Conservation (phyloP, 768 basidiomycete species). For the Tricholoma sp. region DNA sequence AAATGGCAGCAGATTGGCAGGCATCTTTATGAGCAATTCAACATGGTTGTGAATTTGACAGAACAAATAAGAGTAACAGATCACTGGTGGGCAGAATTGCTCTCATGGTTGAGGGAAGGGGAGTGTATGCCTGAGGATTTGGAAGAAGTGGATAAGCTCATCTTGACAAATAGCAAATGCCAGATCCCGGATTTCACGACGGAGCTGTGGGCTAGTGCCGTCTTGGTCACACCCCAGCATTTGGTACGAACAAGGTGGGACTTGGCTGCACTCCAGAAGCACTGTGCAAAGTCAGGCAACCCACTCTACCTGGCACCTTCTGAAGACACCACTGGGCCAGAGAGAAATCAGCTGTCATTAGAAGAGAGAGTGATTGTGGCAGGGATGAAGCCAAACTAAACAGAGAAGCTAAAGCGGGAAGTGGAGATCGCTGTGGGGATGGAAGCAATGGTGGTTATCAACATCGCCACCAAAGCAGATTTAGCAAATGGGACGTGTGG, state of each 20-base stretch:
- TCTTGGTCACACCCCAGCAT: neutral
- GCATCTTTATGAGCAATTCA: neutral
- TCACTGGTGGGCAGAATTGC: neutral
- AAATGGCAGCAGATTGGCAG: neutral
- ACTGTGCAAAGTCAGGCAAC: neutral
- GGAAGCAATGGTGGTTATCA: conserved; percentile 32
- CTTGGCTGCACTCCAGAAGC: neutral
- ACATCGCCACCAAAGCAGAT: conserved; percentile 32
- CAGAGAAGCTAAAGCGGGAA: conserved; percentile 13
- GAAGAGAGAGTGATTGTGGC: conserved; percentile 1
- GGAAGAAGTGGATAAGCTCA: neutral
- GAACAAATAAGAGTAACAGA: neutral
- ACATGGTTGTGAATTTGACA: neutral
- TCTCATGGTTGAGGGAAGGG: neutral
- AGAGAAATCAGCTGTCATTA: no score
- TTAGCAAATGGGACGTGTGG: conserved; percentile 38
- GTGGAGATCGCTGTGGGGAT: conserved; percentile 30
- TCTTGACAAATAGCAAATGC: neutral
- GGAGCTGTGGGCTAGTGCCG: neutral
- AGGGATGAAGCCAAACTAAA: conserved; percentile 7
- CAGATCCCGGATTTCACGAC: neutral
- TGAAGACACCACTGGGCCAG: no score
- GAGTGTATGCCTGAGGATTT: neutral
- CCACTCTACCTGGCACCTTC: neutral
- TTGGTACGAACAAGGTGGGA: neutral